Base-by-base conservation (phyloP, 2,329 filamentous ascomycete species). In the Aspergillus brunneoviolaceus region DNA sequence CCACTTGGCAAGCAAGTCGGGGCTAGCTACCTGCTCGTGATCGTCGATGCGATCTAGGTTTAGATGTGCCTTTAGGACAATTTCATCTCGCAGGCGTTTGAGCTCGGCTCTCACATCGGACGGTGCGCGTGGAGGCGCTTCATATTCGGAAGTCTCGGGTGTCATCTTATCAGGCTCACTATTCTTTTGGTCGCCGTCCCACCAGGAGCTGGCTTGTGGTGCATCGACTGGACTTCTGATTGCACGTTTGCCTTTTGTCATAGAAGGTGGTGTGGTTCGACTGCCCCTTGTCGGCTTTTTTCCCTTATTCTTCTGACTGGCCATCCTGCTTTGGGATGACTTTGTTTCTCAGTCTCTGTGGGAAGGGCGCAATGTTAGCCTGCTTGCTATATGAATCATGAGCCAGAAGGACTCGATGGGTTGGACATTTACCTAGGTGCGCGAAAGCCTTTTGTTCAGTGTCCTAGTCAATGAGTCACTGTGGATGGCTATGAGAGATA, bases 51-150 rank as follows among this genome's bases (percentile, higher is more conserved):
- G 23, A 7, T 29, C 33, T 53, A 52, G 54, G 25, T 59, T 63
- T 10, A 59, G 23, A 39, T 65, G 60, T 10, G 63, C 65, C 12
- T 66, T 57, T 1, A 9, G 42, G 11, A 70, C 47, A n/a, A 65
- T 66, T 45, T 66, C 50, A 19, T 63, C 57, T 39, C 63, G 67
- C 14, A 70, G 56, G 6, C 59, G 60, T 48, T 60, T 59, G 31
- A 74, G 60, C 53, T 69, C 65, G 7, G 67, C 66, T 53, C 60
- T 51, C 0, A 51, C 60, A 14, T 69, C 67, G 16, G 39, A 45
- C 7, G 14, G 39, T 23, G 35, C 5, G 12, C 51, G 51, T 25
- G 51, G 16, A 42, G 51, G 33, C 51, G 23, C 16, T 23, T 5
- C 25, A 31, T 23, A 14, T 12, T 19, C 21, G 19, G 51, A 19